Evolutionary conservation across 495 filamentous ascomycete species (phyloP), one percentile per base, ranked within the genome.

Genomic region (Aspergillus affinis): DNA sequence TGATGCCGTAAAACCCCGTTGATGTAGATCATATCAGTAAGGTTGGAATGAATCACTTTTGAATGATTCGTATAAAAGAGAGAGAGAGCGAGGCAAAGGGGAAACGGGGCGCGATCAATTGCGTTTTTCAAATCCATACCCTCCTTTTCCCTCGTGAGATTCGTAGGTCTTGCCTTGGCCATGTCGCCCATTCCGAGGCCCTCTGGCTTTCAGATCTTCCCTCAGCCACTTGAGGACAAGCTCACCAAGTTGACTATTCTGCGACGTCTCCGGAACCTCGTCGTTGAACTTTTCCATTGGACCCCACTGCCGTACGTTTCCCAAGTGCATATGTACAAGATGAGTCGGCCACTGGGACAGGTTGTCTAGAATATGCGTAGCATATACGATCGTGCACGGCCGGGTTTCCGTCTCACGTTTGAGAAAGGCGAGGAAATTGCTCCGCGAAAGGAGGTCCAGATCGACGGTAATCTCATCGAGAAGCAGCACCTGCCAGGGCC

Each of bases 401-500:
- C 95, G 76, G 7, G 66, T 75, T 77, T 92, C 88, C 0, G 94
- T 97, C 82, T 99, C 94, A 20, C 80, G 80, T 69, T 91, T 90
- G 68, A 99, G 69, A 70, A 92, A 99, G 3, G 77, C 73, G n/a
- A 99, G 78, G 71, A 99, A 99, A 65, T 92, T 88, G 59, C 83
- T 83, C 13, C 94, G 81, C 30, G 84, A 89, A 59, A 97, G 81
- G 27, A 99, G 79, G 65, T 99, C 94, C 60, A 99, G 71, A 72
- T 99, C 94, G 5, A 99, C 95, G 2, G 94, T 99, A 64, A 99
- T 94, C 77, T 99, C 94, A 69, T 99, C 94, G 17, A 99, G 82
- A 63, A 99, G 77, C 46, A 99, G 74, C 6, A 97, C 87, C 27
- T 82, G 83, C 94, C 94, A 99, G 7, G 94, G 94, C n/a, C 93